Conservation (phyloP, 768 basidiomycete genomes). For the Leucosporidium yakuticum region DNA sequence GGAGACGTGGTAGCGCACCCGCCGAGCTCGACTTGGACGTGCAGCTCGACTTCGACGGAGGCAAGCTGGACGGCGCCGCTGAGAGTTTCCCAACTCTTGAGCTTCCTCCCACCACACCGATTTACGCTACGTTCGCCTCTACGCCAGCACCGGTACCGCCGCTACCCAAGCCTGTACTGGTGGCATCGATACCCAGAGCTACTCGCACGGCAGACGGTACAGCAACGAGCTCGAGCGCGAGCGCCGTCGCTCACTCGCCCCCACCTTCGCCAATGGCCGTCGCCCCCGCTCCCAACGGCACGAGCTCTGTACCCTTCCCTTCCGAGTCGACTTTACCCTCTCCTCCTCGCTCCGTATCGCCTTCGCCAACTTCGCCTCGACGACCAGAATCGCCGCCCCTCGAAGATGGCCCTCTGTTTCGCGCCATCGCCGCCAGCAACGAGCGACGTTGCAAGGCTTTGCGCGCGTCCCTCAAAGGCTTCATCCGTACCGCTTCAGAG, state of each 20-base stretch:
- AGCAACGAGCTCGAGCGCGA: neutral
- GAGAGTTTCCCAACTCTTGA: neutral
- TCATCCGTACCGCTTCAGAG: conserved; percentile 18
- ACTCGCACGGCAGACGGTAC: neutral
- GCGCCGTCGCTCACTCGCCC: neutral
- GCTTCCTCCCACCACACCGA: conserved; percentile 5
- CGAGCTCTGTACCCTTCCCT: neutral
- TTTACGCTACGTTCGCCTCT: conserved; percentile 9
- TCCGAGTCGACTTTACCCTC: neutral
- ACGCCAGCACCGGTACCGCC: neutral
- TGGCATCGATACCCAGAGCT: neutral
- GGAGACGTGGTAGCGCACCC: no score
- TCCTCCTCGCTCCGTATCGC: no score
- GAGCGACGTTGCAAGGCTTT: conserved; percentile 24
- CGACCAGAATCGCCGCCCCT: no score
- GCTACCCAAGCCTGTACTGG: neutral
- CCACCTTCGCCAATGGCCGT: neutral
- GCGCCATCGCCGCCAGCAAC: conserved; percentile 16
- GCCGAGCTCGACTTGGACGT: no score
- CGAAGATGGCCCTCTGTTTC: conserved; percentile 32
- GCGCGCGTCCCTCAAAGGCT: conserved; percentile 22
- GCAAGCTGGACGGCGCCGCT: neutral
- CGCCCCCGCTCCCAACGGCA: neutral
- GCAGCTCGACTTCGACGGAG: no score
- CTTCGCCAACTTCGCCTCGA: neutral